Evolutionary conservation across 73 alveolate genomes (phyloP), one percentile per base, ranked within the genome.

Genomic region (Paramecium caudatum): DNA sequence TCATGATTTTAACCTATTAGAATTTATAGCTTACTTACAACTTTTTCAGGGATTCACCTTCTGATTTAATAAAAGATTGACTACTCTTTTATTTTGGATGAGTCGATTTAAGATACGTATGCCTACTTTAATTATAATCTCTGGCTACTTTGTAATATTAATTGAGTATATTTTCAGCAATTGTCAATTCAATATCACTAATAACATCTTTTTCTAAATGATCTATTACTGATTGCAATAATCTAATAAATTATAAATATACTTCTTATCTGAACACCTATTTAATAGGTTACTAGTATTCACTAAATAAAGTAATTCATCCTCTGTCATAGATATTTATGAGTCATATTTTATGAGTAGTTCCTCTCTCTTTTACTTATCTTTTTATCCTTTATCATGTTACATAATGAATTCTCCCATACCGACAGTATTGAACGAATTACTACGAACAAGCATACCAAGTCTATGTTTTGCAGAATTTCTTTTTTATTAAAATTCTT

Each of bases 231-330:
- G 55, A 13, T 16, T 68, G 19, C 4, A 68, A 3, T 6, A 68
- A 68, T 68, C 84, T 68, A 1, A 8, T 32, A 34, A 68, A 25
- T 32, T 8, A 68, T 34, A 1, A 68, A 12, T 15, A 33, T 68
- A 68, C 84, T 68, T 68, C 34, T 68, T 68, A 16, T 68, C 37
- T 15, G 84, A 68, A 37, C 84, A 68, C 17, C 34, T 68, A 68
- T 68, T 68, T 9, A 68, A 37, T 5, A 68, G 33, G 34, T 34
- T 37, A n/a, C 84, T 68, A 5, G 84, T 68, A 34, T 68, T 68
- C 3, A 68, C 84, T 10, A 68, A 33, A 37, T 68, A 68, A 9
- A 68, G 37, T 15, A 68, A 37, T 34, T 68, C 84, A n/a, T 32
- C 47, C 34, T 68, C 84, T 7, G 47, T 68, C 50, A 68, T 34